These are phyloP conservation scores for Carex scoparia DNA, from an alignment of 176 grass and related monocot genomes.

Conservation along the genomic window DNA sequence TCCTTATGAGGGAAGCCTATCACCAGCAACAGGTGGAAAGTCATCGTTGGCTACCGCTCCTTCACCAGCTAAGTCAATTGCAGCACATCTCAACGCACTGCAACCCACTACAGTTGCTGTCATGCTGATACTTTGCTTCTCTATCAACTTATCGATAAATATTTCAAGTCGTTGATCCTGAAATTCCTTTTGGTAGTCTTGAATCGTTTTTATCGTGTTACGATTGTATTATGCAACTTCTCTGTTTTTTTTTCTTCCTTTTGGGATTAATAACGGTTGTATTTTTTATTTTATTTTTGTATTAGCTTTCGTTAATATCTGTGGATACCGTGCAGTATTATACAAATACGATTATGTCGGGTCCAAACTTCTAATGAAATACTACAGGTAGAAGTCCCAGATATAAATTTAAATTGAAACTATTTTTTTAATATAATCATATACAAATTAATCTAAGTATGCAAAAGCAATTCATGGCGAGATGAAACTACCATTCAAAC, in stretches of 20 bases:
- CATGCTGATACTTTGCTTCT: neutral
- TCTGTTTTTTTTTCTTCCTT: too few relatives aligned
- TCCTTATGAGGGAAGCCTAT: slow-evolving; percentile 21
- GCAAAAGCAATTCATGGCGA: neutral
- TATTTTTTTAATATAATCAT: neutral
- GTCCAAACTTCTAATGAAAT: neutral
- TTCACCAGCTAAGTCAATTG: slow-evolving; percentile 27
- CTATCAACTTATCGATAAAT: neutral
- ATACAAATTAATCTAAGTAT: neutral
- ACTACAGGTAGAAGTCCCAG: neutral
- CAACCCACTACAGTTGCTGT: neutral
- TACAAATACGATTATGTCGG: neutral
- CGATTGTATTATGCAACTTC: neutral
- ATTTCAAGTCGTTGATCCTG: neutral
- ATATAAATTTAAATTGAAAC: neutral
- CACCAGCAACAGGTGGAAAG: neutral
- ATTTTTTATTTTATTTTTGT: neutral
- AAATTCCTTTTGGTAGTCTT: neutral
- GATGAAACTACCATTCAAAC: neutral
- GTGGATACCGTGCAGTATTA: neutral
- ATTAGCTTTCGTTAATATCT: neutral
- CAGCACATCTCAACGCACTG: neutral
- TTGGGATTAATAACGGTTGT: neutral
- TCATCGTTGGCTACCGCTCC: neutral
- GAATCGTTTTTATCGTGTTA: neutral